Conservation (phyloP, 1,284 basidiomycete genomes). For the Rhodotorula sp. region DNA sequence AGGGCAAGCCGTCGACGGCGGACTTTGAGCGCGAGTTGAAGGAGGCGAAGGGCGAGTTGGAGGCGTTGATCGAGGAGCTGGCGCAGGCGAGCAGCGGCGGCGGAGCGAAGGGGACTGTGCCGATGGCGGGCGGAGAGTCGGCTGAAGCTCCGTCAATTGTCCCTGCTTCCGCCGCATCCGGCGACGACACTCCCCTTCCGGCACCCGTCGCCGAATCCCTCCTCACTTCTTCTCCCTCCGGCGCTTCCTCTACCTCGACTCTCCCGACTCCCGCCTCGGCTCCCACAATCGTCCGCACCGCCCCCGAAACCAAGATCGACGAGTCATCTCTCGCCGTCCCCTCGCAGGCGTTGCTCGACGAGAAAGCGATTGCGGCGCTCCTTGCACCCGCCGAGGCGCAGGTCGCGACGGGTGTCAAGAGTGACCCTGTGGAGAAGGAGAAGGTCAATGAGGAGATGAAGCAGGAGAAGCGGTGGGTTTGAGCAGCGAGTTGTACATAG, state of each 20-base stretch:
- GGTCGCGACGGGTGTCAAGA: constrained; percentile 16
- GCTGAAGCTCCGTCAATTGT: not conserved
- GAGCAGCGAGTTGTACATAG: too few species aligned
- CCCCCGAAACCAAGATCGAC: constrained; percentile 19
- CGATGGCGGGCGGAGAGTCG: not conserved
- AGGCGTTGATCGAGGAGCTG: constrained; percentile 8
- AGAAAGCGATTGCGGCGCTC: constrained; percentile 24
- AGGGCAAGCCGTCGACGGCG: constrained; percentile 19
- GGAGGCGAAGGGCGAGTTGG: constrained; percentile 8
- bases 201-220: constrained; percentile 34
- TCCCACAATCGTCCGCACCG: constrained; percentile 1
- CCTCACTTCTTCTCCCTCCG: not conserved
- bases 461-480: too few species aligned
- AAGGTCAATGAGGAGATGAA: too few species aligned
- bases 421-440: too few species aligned
- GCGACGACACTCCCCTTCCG: constrained; percentile 18
- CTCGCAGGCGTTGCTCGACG: constrained; percentile 23
- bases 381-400: constrained; percentile 33
- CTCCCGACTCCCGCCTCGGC: not conserved
- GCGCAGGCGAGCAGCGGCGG: not conserved
- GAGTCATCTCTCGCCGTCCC: constrained; percentile 21
- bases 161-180: not conserved
- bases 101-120: not conserved
- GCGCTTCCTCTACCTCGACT: not conserved
- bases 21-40: constrained; percentile 34